phyloP scores from a whole-genome alignment of 106 monocot genomes.

The Phalaenopsis equestris region DNA sequence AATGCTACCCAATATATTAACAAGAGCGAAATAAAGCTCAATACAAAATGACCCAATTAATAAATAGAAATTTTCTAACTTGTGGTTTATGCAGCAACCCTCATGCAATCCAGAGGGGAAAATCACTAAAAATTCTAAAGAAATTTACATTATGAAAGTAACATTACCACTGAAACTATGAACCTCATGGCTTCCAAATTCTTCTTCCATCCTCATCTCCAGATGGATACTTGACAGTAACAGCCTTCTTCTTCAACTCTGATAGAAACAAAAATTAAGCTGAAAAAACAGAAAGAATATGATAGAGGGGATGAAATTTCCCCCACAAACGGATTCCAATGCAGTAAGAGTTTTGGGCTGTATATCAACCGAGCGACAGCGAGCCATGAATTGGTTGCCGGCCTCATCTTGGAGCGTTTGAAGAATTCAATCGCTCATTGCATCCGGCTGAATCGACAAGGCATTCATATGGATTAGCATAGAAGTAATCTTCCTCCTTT shows the following conservation, averaged over 20 bases:
- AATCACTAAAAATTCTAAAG: background rate
- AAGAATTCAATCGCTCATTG: conserved; percentile 3
- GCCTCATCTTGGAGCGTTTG: background rate
- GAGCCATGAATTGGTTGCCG: background rate
- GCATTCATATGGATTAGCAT: conserved; percentile 61
- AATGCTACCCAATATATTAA: too few relatives aligned
- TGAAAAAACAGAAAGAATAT: background rate
- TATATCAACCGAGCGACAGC: background rate
- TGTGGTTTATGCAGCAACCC: background rate
- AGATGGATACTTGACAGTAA: background rate
- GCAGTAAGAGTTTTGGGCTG: background rate
- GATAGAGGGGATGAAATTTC: background rate
- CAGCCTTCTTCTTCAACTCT: background rate
- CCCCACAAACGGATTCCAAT: background rate
- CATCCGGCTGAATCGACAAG: conserved; percentile 25
- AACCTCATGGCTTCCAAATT: background rate
- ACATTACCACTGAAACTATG: background rate
- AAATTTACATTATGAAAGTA: background rate
- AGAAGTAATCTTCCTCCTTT: conserved; percentile 79
- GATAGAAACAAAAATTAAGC: background rate
- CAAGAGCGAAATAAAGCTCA: background rate
- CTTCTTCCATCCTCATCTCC: background rate
- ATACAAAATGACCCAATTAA: background rate
- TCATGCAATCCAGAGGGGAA: background rate
- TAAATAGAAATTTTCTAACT: background rate